Evolutionary conservation across 768 basidiomycete genomes (phyloP), one percentile per base, ranked within the genome.

Genomic region (Lyophyllum decastes): DNA sequence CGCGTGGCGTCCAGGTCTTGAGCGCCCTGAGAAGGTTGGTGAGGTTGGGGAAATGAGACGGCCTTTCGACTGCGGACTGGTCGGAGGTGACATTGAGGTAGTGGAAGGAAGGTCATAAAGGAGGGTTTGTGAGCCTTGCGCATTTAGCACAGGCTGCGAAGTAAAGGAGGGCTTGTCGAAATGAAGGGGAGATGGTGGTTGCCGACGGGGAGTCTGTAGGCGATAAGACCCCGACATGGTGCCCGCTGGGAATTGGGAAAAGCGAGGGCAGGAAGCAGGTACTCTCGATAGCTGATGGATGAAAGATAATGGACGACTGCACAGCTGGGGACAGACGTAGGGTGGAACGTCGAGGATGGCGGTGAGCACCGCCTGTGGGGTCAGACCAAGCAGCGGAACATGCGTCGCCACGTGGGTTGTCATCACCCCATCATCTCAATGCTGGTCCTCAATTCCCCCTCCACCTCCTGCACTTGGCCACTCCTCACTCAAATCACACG

Each of bases 61-160:
- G 19, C 69, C 62, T 57, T 73, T 77, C 16, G 79, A 72, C 63
- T 72, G 74, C 19, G 84, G 80, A 66, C 81, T 84, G 59, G 76
- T 81, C 21, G 87, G 84, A 8, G 88, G 86, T 1, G 85, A 80
- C 68, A 82, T 72, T 17, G 83, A 76, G 22, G 77, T 72, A 10
- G 85, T 73, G 16, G 87, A 80, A 62, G 89, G 88, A 60, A 90
- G 80, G 73, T 90, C 87, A 71, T 90, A 90, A 73, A 90, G 85
- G 68, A 90, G 84, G 51, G 88, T 83, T 68, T 85, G 81, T 51
- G 78, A 76, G 64, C 82, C 80, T 43, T 74, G 73, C 61, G 69
- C 69, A 63, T 69, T 75, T 27, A 78, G 66, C 50, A 79, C 69
- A 10, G 83, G 76, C 17, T 77, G 73, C 41, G 81, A 71, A 65